Conservation (phyloP, 768 basidiomycete species). For the Hericium erinaceus region DNA sequence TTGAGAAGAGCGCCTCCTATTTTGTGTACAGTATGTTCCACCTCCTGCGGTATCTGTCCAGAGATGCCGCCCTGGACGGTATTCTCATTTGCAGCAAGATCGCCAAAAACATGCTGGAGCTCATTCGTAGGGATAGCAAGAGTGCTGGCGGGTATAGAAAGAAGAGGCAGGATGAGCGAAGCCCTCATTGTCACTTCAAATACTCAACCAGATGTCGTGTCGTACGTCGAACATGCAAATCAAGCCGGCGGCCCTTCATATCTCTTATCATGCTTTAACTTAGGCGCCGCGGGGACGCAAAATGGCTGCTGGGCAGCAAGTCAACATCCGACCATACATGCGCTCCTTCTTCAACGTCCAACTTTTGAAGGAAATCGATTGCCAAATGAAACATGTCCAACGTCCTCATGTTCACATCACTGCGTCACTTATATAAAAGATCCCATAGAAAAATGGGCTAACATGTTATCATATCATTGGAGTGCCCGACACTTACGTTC, state of each 20-base stretch:
- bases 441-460: too few relatives aligned
- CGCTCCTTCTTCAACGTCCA: too few relatives aligned
- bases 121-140: constrained; percentile 32
- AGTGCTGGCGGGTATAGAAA: constrained; percentile 24
- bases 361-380: too few relatives aligned
- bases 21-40: constrained; percentile 30
- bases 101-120: constrained; percentile 35
- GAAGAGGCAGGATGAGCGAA: constrained; percentile 24
- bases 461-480: neutral
- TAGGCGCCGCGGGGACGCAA: too few relatives aligned
- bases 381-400: too few relatives aligned
- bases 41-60: constrained; percentile 13
- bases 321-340: too few relatives aligned
- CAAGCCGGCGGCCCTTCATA: neutral
- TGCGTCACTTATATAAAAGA: too few relatives aligned
- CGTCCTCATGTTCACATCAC: too few relatives aligned
- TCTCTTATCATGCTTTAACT: too few relatives aligned
- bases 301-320: too few relatives aligned
- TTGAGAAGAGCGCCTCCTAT: constrained; percentile 33
- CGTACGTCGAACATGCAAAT: neutral
- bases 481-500: neutral
- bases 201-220: constrained; percentile 9
- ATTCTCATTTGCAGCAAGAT: constrained; percentile 14
- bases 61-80: constrained; percentile 7
- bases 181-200: constrained; percentile 26